Percentiles rank a stretch among this genome's conserved stretches.
phyloP scores from a whole-genome alignment of 2,329 filamentous ascomycete genomes.

The Pseudofabraea citricarpa region DNA sequence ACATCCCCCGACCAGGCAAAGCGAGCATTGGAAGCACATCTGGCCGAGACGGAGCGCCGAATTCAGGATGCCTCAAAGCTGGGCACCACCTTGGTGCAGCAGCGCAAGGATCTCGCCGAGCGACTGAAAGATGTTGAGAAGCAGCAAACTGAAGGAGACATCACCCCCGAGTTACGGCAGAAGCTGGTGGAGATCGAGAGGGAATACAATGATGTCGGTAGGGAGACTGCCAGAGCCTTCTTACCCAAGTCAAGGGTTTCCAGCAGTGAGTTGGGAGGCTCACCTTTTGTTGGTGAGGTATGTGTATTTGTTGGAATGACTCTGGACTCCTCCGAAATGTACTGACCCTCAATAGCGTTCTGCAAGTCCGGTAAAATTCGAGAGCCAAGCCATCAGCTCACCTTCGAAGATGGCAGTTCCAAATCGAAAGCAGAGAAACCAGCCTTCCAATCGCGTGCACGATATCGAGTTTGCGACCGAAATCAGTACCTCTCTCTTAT shows the following conservation, averaged over 20 bases:
- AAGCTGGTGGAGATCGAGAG: slow-evolving; percentile 84
- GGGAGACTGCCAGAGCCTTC: slow-evolving; percentile 84
- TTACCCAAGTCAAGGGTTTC: slow-evolving; percentile 77
- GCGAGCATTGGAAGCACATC: slow-evolving; percentile 82
- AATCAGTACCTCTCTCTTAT: slow-evolving; percentile 89
- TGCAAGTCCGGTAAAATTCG: slow-evolving; percentile 71
- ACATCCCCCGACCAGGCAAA: slow-evolving; percentile 83
- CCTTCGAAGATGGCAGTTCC: slow-evolving; percentile 86
- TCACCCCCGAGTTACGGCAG: slow-evolving; percentile 76
- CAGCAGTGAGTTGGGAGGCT: slow-evolving; percentile 54
- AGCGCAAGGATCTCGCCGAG: slow-evolving; percentile 78
- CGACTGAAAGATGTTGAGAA: slow-evolving; percentile 81
- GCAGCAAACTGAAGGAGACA: slow-evolving; percentile 68
- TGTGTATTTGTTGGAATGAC: slow-evolving; percentile 4
- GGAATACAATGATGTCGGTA: slow-evolving; percentile 91
- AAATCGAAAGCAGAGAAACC: slow-evolving; percentile 84
- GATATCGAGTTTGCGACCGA: slow-evolving; percentile 99
- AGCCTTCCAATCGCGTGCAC: slow-evolving; percentile 80
- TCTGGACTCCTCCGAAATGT: no score
- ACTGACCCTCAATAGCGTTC: slow-evolving; percentile 48
- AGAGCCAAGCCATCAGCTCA: slow-evolving; percentile 77
- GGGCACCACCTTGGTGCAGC: slow-evolving; percentile 80
- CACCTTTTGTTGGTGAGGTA: slow-evolving; percentile 38
- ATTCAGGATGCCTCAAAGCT: slow-evolving; percentile 88
- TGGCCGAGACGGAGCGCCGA: slow-evolving; percentile 86